phyloP scores from a whole-genome alignment of 495 filamentous ascomycete genomes.

The Daldinia concentrica region DNA sequence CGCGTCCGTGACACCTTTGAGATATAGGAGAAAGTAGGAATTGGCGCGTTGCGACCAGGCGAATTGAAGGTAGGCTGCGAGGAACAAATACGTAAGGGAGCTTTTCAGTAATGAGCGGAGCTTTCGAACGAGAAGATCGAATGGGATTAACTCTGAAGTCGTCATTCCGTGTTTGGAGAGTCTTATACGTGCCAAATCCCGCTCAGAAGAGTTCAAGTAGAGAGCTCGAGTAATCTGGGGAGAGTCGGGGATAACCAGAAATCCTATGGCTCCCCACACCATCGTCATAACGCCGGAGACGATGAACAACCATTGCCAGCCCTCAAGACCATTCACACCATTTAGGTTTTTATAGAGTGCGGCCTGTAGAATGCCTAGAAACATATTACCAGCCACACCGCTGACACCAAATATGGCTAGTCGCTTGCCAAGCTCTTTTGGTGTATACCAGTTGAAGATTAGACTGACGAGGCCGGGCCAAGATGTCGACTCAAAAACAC shows the following conservation, averaged over 20 bases:
- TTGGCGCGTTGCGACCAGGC: constrained; percentile 28
- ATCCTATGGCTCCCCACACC: constrained; percentile 46
- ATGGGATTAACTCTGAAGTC: background rate
- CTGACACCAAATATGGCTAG: constrained; percentile 48
- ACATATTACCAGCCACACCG: constrained; percentile 50
- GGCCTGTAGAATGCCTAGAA: constrained; percentile 63
- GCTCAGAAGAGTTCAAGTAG: constrained; percentile 15
- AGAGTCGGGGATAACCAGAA: constrained; percentile 40
- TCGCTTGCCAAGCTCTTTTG: constrained; percentile 51
- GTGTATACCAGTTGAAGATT: constrained; percentile 52
- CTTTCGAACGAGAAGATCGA: background rate
- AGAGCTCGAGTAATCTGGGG: constrained; percentile 32
- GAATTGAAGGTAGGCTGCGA: constrained; percentile 26
- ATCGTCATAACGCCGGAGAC: constrained; percentile 51
- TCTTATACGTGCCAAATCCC: background rate
- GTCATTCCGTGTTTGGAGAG: background rate
- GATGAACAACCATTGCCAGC: constrained; percentile 60
- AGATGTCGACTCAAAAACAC: constrained; percentile 47
- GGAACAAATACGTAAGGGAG: constrained; percentile 20
- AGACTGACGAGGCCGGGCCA: constrained; percentile 48
- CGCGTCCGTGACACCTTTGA: constrained; percentile 3
- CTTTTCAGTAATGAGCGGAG: constrained; percentile 3
- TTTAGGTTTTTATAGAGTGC: constrained; percentile 58
- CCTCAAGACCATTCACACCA: constrained; percentile 56
- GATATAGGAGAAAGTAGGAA: constrained; percentile 22